phyloP scores from a whole-genome alignment of 163 green algal genomes.

The Volvox carteri region DNA sequence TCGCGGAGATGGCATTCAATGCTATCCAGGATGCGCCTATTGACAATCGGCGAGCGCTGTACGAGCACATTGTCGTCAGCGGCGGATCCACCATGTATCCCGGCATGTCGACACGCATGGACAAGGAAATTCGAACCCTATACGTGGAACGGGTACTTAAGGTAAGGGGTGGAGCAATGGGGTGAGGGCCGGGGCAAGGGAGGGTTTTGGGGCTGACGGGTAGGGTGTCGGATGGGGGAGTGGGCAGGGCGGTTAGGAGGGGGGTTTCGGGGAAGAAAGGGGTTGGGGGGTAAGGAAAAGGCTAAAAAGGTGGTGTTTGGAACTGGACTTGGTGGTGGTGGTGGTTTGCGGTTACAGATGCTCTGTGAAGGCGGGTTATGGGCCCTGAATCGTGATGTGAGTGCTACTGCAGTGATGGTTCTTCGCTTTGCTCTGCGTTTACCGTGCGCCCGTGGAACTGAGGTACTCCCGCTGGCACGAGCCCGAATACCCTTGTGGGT shows the following conservation, averaged over 20 bases:
- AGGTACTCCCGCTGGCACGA: too few relatives aligned
- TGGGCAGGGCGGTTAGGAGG: background rate
- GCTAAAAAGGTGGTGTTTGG: too few relatives aligned
- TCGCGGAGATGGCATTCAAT: slow-evolving; percentile 83
- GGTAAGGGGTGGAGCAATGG: slow-evolving; percentile 2
- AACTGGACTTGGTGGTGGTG: too few relatives aligned
- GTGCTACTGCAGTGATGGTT: too few relatives aligned
- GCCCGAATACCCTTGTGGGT: too few relatives aligned
- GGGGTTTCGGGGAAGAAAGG: too few relatives aligned
- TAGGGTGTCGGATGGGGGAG: background rate
- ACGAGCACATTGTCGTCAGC: slow-evolving; percentile 86
- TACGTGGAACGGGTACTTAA: slow-evolving; percentile 71
- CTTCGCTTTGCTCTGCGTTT: too few relatives aligned
- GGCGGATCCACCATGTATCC: slow-evolving; percentile 86
- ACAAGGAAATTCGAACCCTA: slow-evolving; percentile 77
- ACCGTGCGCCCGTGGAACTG: too few relatives aligned
- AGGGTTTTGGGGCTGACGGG: background rate
- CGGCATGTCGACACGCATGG: slow-evolving; percentile 77
- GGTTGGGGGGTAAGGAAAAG: too few relatives aligned
- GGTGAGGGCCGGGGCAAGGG: background rate
- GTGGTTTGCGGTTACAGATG: too few relatives aligned
- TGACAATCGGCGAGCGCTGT: slow-evolving; percentile 84
- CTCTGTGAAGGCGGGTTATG: too few relatives aligned
- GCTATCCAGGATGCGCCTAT: slow-evolving; percentile 88
- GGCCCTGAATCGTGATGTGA: too few relatives aligned